Evolutionary conservation across 352 stramenopile species (phyloP).

Genomic region (Phytophthora lateralis): DNA sequence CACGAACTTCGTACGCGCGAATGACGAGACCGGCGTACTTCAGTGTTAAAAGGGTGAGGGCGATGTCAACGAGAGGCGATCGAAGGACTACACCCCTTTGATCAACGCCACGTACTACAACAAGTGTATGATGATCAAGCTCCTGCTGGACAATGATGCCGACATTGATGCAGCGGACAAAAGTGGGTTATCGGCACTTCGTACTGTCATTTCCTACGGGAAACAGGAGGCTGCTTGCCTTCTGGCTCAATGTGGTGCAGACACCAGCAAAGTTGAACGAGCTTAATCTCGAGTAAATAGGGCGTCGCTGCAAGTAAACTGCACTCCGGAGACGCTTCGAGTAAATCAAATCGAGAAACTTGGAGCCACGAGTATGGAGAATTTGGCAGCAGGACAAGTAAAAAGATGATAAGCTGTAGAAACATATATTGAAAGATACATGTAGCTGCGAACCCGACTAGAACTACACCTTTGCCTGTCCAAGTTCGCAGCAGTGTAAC

Average conservation of each 20-base stretch:
- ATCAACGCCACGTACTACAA: constrained; percentile 5
- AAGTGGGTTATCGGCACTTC: constrained; percentile 9
- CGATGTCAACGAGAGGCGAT: constrained; percentile 6
- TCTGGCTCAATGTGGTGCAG: neutral
- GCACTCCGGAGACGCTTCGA: too few relatives aligned
- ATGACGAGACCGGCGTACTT: neutral
- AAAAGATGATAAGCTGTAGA: too few relatives aligned
- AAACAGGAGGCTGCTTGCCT: neutral
- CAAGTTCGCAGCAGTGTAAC: too few relatives aligned
- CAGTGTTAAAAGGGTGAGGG: neutral
- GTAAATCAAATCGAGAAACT: too few relatives aligned
- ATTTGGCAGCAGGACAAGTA: too few relatives aligned
- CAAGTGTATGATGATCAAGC: constrained; percentile 11
- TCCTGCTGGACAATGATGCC: constrained; percentile 9
- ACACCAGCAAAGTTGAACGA: neutral
- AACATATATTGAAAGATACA: too few relatives aligned
- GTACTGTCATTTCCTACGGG: constrained; percentile 7
- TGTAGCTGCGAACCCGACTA: too few relatives aligned
- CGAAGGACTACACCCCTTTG: constrained; percentile 3
- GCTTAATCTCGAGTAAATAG: too few relatives aligned
- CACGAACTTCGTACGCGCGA: neutral
- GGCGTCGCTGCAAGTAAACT: too few relatives aligned
- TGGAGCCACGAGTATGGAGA: too few relatives aligned
- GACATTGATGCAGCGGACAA: constrained; percentile 13
- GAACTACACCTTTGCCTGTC: too few relatives aligned